These are phyloP conservation scores for Flaveria brownii DNA, from an alignment of 129 eudicot species.

Conservation along the genomic window DNA sequence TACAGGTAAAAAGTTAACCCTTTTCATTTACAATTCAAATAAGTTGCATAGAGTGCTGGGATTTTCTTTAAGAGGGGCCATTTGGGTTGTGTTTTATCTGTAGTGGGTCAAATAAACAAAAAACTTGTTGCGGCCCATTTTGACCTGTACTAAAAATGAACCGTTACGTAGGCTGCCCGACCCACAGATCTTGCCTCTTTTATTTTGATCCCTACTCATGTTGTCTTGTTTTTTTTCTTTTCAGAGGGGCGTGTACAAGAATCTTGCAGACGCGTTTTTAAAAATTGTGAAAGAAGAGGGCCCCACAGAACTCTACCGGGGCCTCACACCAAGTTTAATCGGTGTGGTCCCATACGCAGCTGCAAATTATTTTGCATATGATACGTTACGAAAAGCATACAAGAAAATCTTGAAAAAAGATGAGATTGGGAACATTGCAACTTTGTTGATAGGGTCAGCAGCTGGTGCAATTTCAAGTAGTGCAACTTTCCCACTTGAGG, in stretches of 20 bases:
- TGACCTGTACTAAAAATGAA: neutral
- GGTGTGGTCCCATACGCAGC: constrained; percentile 91
- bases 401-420: constrained; percentile 52
- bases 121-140: neutral
- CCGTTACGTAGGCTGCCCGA: neutral
- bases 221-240: constrained; percentile 1
- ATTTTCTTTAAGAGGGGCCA: neutral
- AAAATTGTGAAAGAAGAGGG: constrained; percentile 79
- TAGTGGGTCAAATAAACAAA: neutral
- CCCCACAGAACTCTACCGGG: constrained; percentile 75
- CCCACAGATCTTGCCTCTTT: neutral
- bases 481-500: constrained; percentile 86
- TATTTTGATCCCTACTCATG: neutral
- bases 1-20: constrained; percentile 50
- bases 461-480: constrained; percentile 96
- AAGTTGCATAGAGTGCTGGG: neutral
- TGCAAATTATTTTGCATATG: constrained; percentile 78
- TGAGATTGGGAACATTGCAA: constrained; percentile 70
- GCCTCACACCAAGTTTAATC: constrained; percentile 77
- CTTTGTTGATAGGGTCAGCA: constrained; percentile 77
- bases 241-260: constrained; percentile 79
- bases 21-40: neutral
- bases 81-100: neutral
- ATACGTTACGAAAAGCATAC: constrained; percentile 68
- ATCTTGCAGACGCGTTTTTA: constrained; percentile 68